These are phyloP conservation scores for Arthrinium puccinioides DNA, from an alignment of 2,329 filamentous ascomycete genomes.

Conservation along the genomic window DNA sequence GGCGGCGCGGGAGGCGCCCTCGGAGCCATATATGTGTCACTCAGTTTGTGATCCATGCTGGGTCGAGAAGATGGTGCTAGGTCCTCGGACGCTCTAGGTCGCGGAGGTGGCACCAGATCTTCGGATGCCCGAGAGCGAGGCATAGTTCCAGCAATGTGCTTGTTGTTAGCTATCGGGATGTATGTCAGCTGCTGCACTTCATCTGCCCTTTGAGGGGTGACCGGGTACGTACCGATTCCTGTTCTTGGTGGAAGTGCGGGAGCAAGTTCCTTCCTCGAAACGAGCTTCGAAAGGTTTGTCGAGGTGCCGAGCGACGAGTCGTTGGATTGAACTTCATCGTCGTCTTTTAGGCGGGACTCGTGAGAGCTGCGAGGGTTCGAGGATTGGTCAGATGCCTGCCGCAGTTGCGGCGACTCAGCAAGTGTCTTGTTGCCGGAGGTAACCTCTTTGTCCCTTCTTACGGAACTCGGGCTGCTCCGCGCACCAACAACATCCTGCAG, in stretches of 20 bases:
- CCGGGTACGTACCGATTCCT: constrained; percentile 5
- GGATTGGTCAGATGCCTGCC: constrained; percentile 26
- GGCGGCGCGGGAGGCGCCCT: constrained; percentile 50
- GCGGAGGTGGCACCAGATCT: constrained; percentile 18
- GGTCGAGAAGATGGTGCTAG: constrained; percentile 17
- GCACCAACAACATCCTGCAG: constrained; percentile 29
- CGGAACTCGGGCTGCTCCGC: constrained; percentile 27
- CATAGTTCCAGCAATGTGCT: constrained; percentile 10
- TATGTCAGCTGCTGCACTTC: constrained; percentile 1
- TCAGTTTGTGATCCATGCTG: constrained; percentile 33
- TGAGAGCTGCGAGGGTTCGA: constrained; percentile 47
- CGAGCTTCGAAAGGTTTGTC: constrained; percentile 35
- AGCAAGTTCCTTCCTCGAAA: constrained; percentile 58
- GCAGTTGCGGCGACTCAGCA: constrained; percentile 25
- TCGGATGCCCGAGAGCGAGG: constrained; percentile 15
- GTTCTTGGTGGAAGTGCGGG: constrained; percentile 30
- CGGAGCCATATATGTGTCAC: constrained; percentile 51
- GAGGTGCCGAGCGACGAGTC: constrained; percentile 35
- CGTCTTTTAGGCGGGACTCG: constrained; percentile 51
- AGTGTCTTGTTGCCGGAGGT: constrained; percentile 8
- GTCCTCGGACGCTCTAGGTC: constrained; percentile 17
- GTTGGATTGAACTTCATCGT: constrained; percentile 39
- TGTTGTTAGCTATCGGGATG: constrained; percentile 22
- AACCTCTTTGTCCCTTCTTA: constrained; percentile 29
- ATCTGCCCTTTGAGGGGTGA: neutral